phyloP scores from a whole-genome alignment of 495 filamentous ascomycete genomes.

The Penicillium silybi region DNA sequence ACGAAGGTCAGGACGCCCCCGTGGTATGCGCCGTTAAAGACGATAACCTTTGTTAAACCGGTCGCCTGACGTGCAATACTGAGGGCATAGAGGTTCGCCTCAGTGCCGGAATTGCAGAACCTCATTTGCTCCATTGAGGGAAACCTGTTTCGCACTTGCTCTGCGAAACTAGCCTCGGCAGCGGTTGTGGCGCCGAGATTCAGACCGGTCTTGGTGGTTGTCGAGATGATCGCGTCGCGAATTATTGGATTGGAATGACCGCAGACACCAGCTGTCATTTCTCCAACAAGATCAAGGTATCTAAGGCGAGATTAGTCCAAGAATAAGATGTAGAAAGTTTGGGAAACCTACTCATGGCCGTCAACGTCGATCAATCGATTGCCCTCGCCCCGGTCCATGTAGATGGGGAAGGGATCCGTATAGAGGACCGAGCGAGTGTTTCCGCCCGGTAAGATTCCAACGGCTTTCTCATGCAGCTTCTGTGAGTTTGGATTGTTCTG shows the following conservation, averaged over 20 bases:
- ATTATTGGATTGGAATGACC: conserved; percentile 6
- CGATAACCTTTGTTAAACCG: conserved; percentile 25
- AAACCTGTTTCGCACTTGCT: conserved; percentile 22
- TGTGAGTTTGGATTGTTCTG: neutral
- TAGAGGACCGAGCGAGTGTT: conserved; percentile 59
- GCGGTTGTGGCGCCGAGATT: conserved; percentile 1
- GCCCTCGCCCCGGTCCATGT: conserved; percentile 36
- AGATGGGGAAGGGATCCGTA: conserved; percentile 53
- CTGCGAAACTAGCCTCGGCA: conserved; percentile 1
- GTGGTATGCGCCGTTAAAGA: conserved; percentile 29
- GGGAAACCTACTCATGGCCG: conserved; percentile 11
- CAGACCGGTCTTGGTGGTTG: neutral
- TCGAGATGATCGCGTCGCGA: neutral
- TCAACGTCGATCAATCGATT: conserved; percentile 26
- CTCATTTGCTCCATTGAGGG: conserved; percentile 30
- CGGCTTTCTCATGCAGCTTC: neutral
- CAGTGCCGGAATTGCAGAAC: conserved; percentile 39
- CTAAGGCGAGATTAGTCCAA: neutral
- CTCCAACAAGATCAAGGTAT: conserved; percentile 6
- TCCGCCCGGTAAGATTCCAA: conserved; percentile 47
- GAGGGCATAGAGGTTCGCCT: conserved; percentile 35
- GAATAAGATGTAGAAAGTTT: neutral
- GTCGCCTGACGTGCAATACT: conserved; percentile 14
- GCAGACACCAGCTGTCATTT: conserved; percentile 2
- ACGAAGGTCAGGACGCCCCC: conserved; percentile 18